Evolutionary conservation across 192 early-diverging fungal species (phyloP).

Genomic region (Mycoemilia scoparia): DNA sequence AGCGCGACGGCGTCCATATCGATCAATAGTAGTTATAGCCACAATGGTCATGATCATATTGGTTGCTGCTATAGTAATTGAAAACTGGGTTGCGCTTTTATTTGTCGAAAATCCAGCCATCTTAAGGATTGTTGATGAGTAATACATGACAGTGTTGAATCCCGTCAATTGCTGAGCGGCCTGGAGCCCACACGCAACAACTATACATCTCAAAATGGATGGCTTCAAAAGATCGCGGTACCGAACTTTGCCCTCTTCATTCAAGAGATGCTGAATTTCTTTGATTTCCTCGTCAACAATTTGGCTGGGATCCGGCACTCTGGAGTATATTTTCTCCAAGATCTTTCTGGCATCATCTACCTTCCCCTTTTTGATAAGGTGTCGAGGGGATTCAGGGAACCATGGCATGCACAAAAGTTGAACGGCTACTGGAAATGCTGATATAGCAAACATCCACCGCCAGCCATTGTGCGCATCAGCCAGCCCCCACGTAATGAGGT

Average conservation of each 20-base stretch:
- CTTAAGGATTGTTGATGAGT: conserved; percentile 33
- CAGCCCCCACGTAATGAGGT: conserved; percentile 41
- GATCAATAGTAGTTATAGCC: conserved; percentile 64
- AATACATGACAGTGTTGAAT: conserved; percentile 61
- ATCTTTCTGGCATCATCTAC: conserved; percentile 31
- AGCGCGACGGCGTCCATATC: conserved; percentile 53
- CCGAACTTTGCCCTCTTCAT: conserved; percentile 16
- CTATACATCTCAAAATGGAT: conserved; percentile 33
- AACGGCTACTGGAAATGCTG: conserved; percentile 29
- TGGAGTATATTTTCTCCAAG: conserved; percentile 18
- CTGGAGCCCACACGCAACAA: conserved; percentile 45
- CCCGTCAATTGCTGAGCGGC: conserved; percentile 56
- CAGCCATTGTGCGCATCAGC: conserved; percentile 29
- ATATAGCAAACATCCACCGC: conserved; percentile 33
- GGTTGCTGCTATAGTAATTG: conserved; percentile 29
- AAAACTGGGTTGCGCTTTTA: conserved; percentile 30
- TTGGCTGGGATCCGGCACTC: conserved; percentile 23
- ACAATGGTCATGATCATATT: conserved; percentile 62
- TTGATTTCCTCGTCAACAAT: conserved; percentile 27
- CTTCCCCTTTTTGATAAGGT: conserved; percentile 31
- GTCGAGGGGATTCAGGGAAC: conserved; percentile 50
- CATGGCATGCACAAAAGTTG: conserved; percentile 33
- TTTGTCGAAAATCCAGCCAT: conserved; percentile 24
- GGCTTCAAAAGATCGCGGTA: conserved; percentile 38
- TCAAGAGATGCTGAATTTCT: conserved; percentile 33